These are phyloP conservation scores for Cyclotella baltica DNA, from an alignment of 108 stramenopile species.

Conservation along the genomic window DNA sequence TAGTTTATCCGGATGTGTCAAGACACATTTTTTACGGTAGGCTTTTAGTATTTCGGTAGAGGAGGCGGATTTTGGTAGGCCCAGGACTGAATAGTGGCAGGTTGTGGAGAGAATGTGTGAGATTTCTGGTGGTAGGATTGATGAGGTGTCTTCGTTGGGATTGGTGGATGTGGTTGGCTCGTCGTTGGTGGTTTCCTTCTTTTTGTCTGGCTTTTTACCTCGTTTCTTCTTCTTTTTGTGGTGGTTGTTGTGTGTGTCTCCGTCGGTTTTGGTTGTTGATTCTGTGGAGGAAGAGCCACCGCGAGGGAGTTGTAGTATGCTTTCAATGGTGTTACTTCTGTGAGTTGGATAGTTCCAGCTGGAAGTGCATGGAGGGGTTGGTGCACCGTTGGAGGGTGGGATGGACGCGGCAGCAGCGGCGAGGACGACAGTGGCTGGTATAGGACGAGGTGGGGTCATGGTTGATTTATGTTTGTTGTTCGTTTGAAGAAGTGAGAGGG, in stretches of 20 bases:
- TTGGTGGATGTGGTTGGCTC: neutral
- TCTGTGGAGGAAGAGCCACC: neutral
- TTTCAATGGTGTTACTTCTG: too few species aligned
- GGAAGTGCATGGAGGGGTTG: neutral
- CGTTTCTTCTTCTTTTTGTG: neutral
- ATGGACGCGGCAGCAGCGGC: neutral
- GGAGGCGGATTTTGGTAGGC: slow-evolving; percentile 29
- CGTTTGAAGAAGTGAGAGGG: too few species aligned
- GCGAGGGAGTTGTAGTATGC: neutral
- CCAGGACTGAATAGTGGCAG: slow-evolving; percentile 47
- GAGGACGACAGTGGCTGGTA: neutral
- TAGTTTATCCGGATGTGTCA: slow-evolving; percentile 94
- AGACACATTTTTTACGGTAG: slow-evolving; percentile 87
- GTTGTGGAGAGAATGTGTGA: slow-evolving; percentile 29
- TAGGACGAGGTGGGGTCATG: neutral
- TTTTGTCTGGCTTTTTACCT: neutral
- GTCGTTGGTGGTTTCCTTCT: neutral
- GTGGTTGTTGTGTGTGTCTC: too few species aligned
- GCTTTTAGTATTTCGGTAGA: slow-evolving; percentile 83
- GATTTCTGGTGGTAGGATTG: slow-evolving; percentile 8
- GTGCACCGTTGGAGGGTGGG: neutral
- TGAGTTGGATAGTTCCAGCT: neutral
- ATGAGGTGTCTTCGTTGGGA: neutral
- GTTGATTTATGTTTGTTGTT: too few species aligned
- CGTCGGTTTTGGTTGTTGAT: too few species aligned